A percentile compares a stretch with the other conserved stretches of the same genome.
phyloP scores from a whole-genome alignment of 1,139 yeast genomes.

The Pichia sp. region DNA sequence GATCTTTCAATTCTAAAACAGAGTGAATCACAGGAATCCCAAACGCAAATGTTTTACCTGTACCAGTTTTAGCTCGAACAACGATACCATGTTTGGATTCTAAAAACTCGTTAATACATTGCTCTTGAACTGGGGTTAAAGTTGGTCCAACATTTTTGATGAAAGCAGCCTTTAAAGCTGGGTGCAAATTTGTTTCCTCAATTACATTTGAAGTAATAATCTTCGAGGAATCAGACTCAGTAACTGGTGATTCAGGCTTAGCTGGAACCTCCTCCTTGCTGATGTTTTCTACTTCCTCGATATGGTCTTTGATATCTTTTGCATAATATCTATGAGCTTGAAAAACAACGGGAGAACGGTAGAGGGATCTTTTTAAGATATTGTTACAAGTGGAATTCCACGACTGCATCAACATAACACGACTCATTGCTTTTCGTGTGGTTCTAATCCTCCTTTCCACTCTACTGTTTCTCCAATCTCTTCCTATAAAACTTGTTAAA shows the following conservation, averaged over 20 bases:
- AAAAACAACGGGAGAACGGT: not conserved
- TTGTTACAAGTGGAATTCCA: not conserved
- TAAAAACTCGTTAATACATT: conserved; percentile 60
- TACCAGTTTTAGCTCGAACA: conserved; percentile 90
- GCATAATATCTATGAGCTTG: conserved; percentile 2
- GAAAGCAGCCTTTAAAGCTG: conserved; percentile 26
- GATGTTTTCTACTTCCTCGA: not conserved
- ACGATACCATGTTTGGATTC: conserved; percentile 59
- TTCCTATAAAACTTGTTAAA: not conserved
- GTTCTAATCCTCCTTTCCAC: not conserved
- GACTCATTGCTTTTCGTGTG: not conserved
- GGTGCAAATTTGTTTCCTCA: conserved; percentile 25
- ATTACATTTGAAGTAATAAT: conserved; percentile 21
- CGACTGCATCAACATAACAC: not conserved
- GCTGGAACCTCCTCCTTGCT: not conserved
- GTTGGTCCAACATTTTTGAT: conserved; percentile 25
- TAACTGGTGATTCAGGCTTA: too few species aligned
- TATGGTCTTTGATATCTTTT: conserved; percentile 2
- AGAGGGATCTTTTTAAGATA: not conserved
- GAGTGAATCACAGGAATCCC: conserved; percentile 72
- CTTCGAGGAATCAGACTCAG: not conserved
- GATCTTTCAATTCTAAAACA: conserved; percentile 35
- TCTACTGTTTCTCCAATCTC: not conserved
- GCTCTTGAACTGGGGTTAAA: conserved; percentile 77
- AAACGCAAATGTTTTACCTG: conserved; percentile 91